Base-by-base conservation (phyloP, 2,329 filamentous ascomycete genomes). In the Hypoxylon sp. region DNA sequence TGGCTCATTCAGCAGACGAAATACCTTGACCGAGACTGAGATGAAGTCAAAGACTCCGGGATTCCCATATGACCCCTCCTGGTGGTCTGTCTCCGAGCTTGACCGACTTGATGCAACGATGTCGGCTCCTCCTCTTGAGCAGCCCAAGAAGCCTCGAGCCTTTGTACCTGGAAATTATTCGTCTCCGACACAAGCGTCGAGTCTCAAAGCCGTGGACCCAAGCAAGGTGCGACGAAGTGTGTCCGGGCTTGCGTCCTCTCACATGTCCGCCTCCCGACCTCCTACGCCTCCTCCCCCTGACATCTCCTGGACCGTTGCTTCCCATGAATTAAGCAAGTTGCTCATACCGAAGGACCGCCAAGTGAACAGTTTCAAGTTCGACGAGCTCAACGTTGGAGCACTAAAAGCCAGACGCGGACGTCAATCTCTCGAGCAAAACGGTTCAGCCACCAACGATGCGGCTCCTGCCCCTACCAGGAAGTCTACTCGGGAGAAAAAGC, bases 131-230 rank as follows among this genome's bases (percentile, higher is more conserved):
- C 79, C 82, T 37, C 29, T 26, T 6, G 84, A 85, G 61, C 81
- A 82, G 8, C 86, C 81, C 73, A 86, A 81, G 74, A 90, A 88
- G 74, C 79, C 84, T 13, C 88, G 89, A 29, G 82, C 82, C 66
- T 83, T 85, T 13, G 86, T 87, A 22, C 78, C 85, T 8, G 90
- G 92, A 1, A 94, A 92, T 1, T 98, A 94, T 80, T 94, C 90
- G 2, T 93, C 94, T 1, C 93, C 94, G 0, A 98, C 95, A 0
- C 92, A 95, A 69, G 92, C 95, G 0, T 98, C 94, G 46, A 89
- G 90, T 1, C 93, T 94, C 24, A 97, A 93, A 79, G 90, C 93
- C 10, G 85, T 92, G 0, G 87, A 92, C 50, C 87, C 91, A 1
- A 83, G 89, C 8, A 91, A 89, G 68, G 83, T 92, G 70, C 86